These are phyloP conservation scores for Whalleya microplaca DNA, from an alignment of 2,329 filamentous ascomycete species.

Conservation along the genomic window DNA sequence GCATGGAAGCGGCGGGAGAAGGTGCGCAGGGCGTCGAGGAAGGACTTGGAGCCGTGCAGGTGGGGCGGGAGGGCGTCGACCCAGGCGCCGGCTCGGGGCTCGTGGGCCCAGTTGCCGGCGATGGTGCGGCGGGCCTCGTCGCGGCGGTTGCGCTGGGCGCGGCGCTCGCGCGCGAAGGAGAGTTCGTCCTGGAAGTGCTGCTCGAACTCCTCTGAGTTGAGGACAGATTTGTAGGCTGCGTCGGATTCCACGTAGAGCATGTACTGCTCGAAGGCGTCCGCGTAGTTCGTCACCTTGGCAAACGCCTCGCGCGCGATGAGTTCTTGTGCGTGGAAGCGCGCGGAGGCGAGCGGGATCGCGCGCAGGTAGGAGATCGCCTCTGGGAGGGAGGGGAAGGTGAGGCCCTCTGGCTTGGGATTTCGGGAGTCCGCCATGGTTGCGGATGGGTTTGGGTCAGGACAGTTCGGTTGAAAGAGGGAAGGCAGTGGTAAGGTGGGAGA, in stretches of 20 bases:
- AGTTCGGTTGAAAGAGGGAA: not conserved
- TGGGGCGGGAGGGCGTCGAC: not conserved
- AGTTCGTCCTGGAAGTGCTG: conserved; percentile 3
- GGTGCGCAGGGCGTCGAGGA: conserved; percentile 4
- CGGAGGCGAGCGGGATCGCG: not conserved
- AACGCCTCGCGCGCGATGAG: conserved; percentile 1
- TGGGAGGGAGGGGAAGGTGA: not conserved
- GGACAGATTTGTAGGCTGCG: not conserved
- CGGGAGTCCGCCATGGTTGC: not conserved
- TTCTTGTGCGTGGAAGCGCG: conserved; percentile 2
- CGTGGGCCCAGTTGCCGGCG: not conserved
- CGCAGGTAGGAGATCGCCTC: not conserved
- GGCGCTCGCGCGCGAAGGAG: not conserved
- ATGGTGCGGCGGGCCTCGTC: not conserved
- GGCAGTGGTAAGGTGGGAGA: not conserved
- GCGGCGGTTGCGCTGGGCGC: not conserved
- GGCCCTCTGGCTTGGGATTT: not conserved
- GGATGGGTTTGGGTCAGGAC: not conserved
- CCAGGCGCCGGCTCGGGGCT: not conserved
- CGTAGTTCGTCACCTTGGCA: not conserved
- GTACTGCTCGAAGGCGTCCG: conserved; percentile 4
- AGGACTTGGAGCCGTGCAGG: not conserved
- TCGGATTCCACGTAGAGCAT: conserved; percentile 3
- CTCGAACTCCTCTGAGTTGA: not conserved
- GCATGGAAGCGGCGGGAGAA: not conserved